Percentiles rank a stretch among this genome's conserved stretches.
These are phyloP conservation scores for Starmerella apis DNA, from an alignment of 805 yeast genomes.

Conservation along the genomic window DNA sequence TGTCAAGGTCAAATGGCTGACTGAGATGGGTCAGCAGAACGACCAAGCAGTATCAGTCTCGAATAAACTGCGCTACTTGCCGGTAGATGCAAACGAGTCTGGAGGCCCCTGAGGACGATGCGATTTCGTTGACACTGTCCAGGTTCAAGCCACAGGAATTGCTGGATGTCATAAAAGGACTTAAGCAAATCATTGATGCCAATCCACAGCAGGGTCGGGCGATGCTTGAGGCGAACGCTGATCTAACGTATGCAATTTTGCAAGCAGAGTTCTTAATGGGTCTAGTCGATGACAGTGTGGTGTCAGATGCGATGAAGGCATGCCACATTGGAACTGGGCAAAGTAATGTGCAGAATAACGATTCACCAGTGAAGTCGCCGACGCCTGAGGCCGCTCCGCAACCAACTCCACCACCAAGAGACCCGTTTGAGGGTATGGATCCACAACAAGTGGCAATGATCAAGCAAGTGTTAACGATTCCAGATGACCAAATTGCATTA, in stretches of 20 bases:
- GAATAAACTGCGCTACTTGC: neutral
- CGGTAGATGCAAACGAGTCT: constrained; percentile 4
- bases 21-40: constrained; percentile 1
- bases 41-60: neutral
- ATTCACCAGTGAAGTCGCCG: neutral
- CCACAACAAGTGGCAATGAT: constrained; percentile 40
- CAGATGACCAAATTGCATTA: constrained; percentile 40
- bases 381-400: neutral
- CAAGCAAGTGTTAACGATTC: constrained; percentile 40
- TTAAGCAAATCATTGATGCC: constrained; percentile 46
- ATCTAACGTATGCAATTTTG: constrained; percentile 63
- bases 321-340: constrained; percentile 10
- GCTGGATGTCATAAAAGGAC: constrained; percentile 42
- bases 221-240: constrained; percentile 58
- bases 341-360: constrained; percentile 7
- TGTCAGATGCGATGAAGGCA: constrained; percentile 22
- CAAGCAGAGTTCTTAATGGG: constrained; percentile 48
- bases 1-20: neutral
- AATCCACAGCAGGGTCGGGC: constrained; percentile 52
- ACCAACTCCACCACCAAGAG: constrained; percentile 11
- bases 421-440: constrained; percentile 25
- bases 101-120: constrained; percentile 27
- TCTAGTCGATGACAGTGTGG: constrained; percentile 28
- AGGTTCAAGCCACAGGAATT: constrained; percentile 43
- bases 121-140: constrained; percentile 41